Percentiles rank a stretch among this genome's conserved stretches.
These are phyloP conservation scores for Suzukiozyma palmioleophila DNA, from an alignment of 1,139 yeast genomes.

Conservation along the genomic window DNA sequence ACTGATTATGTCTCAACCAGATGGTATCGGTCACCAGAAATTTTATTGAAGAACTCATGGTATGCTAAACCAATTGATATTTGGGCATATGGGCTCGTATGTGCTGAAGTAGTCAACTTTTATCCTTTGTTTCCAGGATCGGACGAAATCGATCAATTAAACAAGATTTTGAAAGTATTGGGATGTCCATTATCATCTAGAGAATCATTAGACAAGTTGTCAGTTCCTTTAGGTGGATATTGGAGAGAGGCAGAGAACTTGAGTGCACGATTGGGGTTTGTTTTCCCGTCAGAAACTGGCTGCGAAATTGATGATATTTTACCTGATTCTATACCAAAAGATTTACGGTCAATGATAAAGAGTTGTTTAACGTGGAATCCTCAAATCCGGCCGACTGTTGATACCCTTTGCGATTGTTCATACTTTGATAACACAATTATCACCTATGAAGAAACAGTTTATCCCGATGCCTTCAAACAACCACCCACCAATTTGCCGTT, in stretches of 20 bases:
- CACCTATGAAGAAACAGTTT: constrained; percentile 10
- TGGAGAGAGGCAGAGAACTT: constrained; percentile 60
- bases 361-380: constrained; percentile 69
- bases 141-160: constrained; percentile 72
- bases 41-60: constrained; percentile 59
- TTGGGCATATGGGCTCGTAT: constrained; percentile 93
- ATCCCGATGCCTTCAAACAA: constrained; percentile 2
- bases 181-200: constrained; percentile 56
- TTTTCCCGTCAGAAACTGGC: constrained; percentile 44
- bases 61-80: constrained; percentile 81
- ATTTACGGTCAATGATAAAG: constrained; percentile 48
- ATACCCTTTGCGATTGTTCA: constrained; percentile 40
- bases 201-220: constrained; percentile 6
- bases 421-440: constrained; percentile 46
- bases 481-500: neutral
- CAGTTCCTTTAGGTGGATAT: constrained; percentile 55
- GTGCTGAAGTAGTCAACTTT: constrained; percentile 73
- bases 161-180: constrained; percentile 58
- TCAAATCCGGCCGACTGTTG: constrained; percentile 44
- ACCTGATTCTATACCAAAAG: constrained; percentile 18
- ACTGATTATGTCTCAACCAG: constrained; percentile 89
- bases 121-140: constrained; percentile 82
- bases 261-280: constrained; percentile 48
- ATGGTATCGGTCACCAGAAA: constrained; percentile 96
- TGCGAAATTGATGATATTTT: constrained; percentile 22